A percentile compares a stretch with the other conserved stretches of the same genome.
Conservation (phyloP, 108 stramenopile species). For the Aureococcus anophagefferens region DNA sequence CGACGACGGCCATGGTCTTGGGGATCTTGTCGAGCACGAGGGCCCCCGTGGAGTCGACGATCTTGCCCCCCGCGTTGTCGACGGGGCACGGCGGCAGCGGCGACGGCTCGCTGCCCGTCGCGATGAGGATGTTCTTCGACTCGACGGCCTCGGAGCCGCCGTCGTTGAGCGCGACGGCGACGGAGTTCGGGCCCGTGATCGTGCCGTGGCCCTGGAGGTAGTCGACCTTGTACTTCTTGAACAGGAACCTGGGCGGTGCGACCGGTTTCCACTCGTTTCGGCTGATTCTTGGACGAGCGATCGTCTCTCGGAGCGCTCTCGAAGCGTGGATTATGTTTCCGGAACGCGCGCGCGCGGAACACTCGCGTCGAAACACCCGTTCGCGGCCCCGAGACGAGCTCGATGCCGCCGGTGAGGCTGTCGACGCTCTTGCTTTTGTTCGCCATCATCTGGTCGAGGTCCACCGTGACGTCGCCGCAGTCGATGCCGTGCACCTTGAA, state of each 20-base stretch:
- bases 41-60: conserved; percentile 97
- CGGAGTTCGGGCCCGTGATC: conserved; percentile 67
- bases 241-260: no score
- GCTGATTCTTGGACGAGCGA: no score
- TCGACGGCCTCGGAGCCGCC: conserved; percentile 67
- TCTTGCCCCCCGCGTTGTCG: conserved; percentile 86
- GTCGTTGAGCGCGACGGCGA: conserved; percentile 67
- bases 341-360: no score
- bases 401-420: conserved; percentile 96
- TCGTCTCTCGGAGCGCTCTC: no score
- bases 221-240: conserved; percentile 97
- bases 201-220: conserved; percentile 91
- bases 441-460: conserved; percentile 80
- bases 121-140: conserved; percentile 93
- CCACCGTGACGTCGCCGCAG: conserved; percentile 64
- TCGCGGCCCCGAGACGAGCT: no score
- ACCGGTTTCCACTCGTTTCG: no score
- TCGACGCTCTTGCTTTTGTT: conserved; percentile 82
- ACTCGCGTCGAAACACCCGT: no score
- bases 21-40: conserved; percentile 82
- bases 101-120: conserved; percentile 93
- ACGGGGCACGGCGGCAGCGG: conserved; percentile 95
- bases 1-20: conserved; percentile 82
- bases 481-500: conserved; percentile 88
- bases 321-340: no score